These are phyloP conservation scores for Epichloe gansuensis DNA, from an alignment of 2,329 filamentous ascomycete species.

Conservation along the genomic window DNA sequence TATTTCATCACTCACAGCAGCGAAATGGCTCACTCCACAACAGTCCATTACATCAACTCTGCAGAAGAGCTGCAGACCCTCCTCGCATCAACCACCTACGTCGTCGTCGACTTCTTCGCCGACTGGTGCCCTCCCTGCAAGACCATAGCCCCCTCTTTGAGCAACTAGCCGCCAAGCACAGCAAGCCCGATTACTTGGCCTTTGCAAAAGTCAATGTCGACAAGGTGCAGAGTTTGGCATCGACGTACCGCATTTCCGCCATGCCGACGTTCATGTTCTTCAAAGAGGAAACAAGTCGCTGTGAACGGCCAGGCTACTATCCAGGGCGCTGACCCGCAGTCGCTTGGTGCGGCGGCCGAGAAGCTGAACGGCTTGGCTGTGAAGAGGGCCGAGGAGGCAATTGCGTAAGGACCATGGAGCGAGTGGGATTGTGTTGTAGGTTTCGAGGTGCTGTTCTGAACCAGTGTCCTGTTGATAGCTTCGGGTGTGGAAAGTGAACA, in stretches of 20 bases:
- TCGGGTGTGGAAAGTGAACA: no score
- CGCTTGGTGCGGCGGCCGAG: constrained; percentile 22
- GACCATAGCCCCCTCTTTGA: constrained; percentile 33
- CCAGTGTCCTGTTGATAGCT: no score
- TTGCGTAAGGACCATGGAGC: neutral
- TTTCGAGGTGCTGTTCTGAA: neutral
- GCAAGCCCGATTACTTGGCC: constrained; percentile 11
- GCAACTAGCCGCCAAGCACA: constrained; percentile 32
- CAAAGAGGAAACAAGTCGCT: constrained; percentile 46
- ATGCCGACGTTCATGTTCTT: constrained; percentile 93
- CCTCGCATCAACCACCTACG: constrained; percentile 27
- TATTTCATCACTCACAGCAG: neutral
- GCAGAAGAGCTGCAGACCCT: constrained; percentile 24
- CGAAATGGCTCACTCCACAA: constrained; percentile 1
- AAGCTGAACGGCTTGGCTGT: constrained; percentile 25
- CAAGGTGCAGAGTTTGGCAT: constrained; percentile 25
- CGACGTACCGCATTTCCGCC: constrained; percentile 67
- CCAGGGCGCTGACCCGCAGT: constrained; percentile 21
- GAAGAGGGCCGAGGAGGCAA: constrained; percentile 16
- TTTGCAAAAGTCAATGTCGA: constrained; percentile 14
- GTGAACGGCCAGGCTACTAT: constrained; percentile 21
- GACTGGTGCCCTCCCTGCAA: constrained; percentile 41
- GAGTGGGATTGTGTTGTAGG: neutral
- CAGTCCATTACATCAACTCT: constrained; percentile 19
- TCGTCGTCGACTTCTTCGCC: constrained; percentile 37